Percentiles rank a stretch among this genome's conserved stretches.
Conservation (phyloP, 2,329 filamentous ascomycete species). For the Colletotrichum sp. region DNA sequence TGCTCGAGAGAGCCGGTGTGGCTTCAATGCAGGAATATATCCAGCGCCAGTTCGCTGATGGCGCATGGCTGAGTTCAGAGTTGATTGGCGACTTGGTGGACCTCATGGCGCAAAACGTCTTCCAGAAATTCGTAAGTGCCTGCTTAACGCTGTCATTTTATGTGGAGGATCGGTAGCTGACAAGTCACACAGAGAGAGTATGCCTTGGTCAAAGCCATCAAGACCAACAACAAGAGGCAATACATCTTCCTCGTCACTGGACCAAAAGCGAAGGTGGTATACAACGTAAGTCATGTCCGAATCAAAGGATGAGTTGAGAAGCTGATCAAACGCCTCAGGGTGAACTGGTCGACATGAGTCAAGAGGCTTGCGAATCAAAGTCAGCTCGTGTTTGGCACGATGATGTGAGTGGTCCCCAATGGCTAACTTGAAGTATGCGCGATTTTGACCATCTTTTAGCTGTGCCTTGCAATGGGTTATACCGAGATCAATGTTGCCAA, state of each 20-base stretch:
- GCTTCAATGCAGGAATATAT: background rate
- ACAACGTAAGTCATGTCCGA: background rate
- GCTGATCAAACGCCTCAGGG: background rate
- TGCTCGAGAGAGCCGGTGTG: background rate
- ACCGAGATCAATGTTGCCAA: background rate
- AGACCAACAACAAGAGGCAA: background rate
- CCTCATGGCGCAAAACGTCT: background rate
- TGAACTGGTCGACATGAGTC: background rate
- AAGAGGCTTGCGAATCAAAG: background rate
- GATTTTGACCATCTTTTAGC: background rate
- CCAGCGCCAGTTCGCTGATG: background rate
- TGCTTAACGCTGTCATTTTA: accelerated
- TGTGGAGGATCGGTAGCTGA: background rate
- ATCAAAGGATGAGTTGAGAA: accelerated
- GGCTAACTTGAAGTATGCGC: background rate
- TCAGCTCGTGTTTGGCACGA: background rate
- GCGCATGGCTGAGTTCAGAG: background rate
- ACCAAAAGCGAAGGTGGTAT: background rate
- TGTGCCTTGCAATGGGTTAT: background rate
- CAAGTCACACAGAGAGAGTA: background rate
- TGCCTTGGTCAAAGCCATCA: background rate
- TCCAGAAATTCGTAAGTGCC: background rate
- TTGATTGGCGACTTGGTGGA: background rate
- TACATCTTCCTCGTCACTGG: background rate
- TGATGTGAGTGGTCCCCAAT: background rate